These are phyloP conservation scores for Monosporascus sp. DNA, from an alignment of 2,329 filamentous ascomycete species.

Conservation along the genomic window DNA sequence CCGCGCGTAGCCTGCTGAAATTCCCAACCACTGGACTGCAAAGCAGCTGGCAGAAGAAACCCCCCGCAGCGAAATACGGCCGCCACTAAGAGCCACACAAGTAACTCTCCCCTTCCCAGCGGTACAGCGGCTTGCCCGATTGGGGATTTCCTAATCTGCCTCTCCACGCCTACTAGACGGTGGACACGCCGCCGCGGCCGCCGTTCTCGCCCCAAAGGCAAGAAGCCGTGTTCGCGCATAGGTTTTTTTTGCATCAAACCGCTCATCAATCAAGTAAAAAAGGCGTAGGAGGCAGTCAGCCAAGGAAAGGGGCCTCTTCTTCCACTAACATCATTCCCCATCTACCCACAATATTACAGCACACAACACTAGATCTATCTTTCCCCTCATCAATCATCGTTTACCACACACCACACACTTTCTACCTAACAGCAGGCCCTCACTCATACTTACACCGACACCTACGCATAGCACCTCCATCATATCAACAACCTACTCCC, in stretches of 20 bases:
- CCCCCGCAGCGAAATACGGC: not conserved
- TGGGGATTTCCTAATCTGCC: not conserved
- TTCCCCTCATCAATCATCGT: not conserved
- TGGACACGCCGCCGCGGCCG: not conserved
- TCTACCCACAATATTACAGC: not conserved
- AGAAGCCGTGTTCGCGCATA: not conserved
- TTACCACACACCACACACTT: not conserved
- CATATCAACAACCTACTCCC: not conserved
- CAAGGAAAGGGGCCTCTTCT: not conserved
- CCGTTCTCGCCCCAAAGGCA: not conserved
- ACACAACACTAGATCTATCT: not conserved
- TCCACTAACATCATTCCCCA: not conserved
- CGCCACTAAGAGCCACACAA: not conserved
- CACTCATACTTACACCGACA: not conserved
- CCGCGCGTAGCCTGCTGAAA: no score
- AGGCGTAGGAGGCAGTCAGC: not conserved
- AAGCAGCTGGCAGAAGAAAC: not conserved
- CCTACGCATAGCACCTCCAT: not conserved
- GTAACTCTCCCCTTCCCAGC: not conserved
- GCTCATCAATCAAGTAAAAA: not conserved
- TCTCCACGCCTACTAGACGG: not conserved
- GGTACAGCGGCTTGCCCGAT: not conserved
- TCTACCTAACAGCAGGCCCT: not conserved
- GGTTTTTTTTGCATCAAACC: not conserved
- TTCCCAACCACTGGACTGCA: no score